Evolutionary conservation across 441 rosid species (phyloP).

Genomic region (Gossypium schwendimanii): DNA sequence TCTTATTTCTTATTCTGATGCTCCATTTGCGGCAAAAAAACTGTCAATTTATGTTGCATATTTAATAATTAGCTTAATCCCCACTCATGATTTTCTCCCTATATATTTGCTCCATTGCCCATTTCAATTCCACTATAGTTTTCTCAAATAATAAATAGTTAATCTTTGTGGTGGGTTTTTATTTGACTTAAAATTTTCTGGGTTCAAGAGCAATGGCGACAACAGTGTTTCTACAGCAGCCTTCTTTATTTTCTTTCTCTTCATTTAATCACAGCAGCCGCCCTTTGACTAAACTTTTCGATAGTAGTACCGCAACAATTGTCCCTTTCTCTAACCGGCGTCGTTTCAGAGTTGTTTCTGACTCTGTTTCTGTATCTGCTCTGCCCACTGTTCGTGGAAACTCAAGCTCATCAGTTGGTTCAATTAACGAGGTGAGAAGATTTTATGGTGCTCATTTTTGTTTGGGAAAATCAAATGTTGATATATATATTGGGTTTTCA

Average conservation of each 20-base stretch:
- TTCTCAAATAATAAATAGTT: no score
- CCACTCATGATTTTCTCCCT: no score
- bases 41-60: no score
- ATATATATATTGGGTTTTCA: no score
- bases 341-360: background rate
- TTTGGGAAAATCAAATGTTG: background rate
- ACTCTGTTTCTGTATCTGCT: conserved; percentile 11
- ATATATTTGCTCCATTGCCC: no score
- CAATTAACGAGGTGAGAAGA: conserved; percentile 46
- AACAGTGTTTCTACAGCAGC: background rate
- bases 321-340: background rate
- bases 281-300: background rate
- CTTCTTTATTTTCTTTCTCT: conserved; percentile 7
- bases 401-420: conserved; percentile 24
- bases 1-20: background rate
- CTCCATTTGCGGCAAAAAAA: background rate
- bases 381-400: conserved; percentile 25
- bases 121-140: no score
- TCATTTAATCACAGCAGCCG: conserved; percentile 8
- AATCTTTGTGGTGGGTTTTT: no score
- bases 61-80: no score
- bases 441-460: background rate
- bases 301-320: conserved; percentile 8
- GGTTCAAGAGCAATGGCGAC: conserved; percentile 4
- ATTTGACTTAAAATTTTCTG: background rate